Percentiles rank a stretch among this genome's conserved stretches.
Evolutionary conservation across 306 rosid species (phyloP).

Genomic region (Begonia fuchsioides): DNA sequence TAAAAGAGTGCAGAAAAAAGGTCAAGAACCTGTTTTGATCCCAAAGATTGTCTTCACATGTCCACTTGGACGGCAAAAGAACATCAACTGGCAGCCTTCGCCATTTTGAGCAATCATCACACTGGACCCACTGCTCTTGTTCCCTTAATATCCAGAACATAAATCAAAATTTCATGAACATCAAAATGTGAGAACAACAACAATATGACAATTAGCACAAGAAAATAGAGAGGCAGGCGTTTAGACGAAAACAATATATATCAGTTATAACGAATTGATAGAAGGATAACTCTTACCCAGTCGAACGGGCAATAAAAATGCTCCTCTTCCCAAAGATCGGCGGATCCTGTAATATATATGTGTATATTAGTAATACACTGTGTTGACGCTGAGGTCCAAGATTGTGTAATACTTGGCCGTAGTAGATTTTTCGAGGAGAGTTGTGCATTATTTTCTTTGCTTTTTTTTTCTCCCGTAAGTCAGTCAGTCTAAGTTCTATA

Average conservation of each 20-base stretch:
- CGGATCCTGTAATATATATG: slow-evolving; percentile 63
- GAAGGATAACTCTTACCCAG: slow-evolving; percentile 38
- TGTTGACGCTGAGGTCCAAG: too few species aligned
- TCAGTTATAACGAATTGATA: not conserved
- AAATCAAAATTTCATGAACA: not conserved
- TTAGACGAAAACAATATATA: not conserved
- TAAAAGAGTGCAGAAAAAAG: not conserved
- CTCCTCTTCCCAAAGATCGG: slow-evolving; percentile 93
- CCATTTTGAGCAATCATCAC: slow-evolving; percentile 92
- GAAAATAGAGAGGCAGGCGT: not conserved
- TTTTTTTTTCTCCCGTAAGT: too few species aligned
- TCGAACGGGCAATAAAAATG: slow-evolving; percentile 58
- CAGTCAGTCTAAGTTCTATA: too few species aligned
- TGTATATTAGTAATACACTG: not conserved
- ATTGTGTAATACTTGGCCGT: too few species aligned
- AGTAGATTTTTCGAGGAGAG: too few species aligned
- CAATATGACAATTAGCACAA: not conserved
- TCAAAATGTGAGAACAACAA: not conserved
- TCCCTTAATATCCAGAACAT: slow-evolving; percentile 37
- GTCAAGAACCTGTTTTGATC: slow-evolving; percentile 51
- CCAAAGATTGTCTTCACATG: slow-evolving; percentile 70
- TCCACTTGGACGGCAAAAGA: slow-evolving; percentile 81
- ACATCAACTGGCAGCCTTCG: slow-evolving; percentile 73
- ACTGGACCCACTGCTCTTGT: slow-evolving; percentile 93
- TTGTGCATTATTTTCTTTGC: too few species aligned